Conservation (phyloP, 768 basidiomycete species). For the Asterophora parasitica region DNA sequence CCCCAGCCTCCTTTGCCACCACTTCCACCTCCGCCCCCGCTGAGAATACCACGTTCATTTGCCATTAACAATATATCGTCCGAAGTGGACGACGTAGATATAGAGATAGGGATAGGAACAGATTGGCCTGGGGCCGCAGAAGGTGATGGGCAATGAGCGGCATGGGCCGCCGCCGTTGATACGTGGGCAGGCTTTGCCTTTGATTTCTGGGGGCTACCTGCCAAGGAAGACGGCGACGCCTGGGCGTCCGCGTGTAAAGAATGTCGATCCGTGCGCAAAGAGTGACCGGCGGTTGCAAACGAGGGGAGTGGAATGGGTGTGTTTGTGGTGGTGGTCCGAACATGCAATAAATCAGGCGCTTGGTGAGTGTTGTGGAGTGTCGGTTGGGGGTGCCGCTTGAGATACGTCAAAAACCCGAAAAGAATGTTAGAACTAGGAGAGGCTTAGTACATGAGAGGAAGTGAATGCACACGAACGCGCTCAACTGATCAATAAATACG, state of each 20-base stretch:
- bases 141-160: neutral
- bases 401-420: constrained; percentile 71
- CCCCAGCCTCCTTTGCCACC: neutral
- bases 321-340: neutral
- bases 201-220: neutral
- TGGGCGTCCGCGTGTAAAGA: neutral
- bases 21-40: neutral
- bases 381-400: constrained; percentile 45
- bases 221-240: neutral
- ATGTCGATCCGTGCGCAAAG: neutral
- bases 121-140: neutral
- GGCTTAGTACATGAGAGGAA: constrained; percentile 19
- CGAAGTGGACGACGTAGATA: neutral
- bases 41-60: neutral
- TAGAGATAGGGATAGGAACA: constrained; percentile 3
- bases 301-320: constrained; percentile 35
- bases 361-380: constrained; percentile 2
- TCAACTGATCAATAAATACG: constrained; percentile 59
- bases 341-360: neutral
- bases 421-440: constrained; percentile 80
- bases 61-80: constrained; percentile 1
- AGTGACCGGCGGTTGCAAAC: constrained; percentile 29
- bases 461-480: constrained; percentile 15
- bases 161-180: neutral
- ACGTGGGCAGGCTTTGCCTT: constrained; percentile 1